phyloP scores from a whole-genome alignment of 805 yeast genomes.

The Barnettozyma sucrosica region DNA sequence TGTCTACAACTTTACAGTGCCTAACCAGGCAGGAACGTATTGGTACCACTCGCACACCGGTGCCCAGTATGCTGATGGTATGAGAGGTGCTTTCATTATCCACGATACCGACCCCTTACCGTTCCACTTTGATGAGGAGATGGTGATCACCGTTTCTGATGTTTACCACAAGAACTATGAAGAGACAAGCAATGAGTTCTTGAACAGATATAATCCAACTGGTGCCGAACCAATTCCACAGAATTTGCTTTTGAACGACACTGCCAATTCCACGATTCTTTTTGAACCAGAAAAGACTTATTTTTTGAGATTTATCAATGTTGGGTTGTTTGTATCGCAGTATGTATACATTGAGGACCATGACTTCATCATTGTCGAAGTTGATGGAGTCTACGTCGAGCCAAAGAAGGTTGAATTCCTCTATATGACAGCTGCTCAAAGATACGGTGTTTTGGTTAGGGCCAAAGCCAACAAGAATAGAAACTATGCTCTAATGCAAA shows the following conservation, averaged over 20 bases:
- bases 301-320: constrained; percentile 55
- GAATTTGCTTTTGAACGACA: constrained; percentile 57
- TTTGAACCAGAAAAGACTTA: constrained; percentile 60
- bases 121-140: constrained; percentile 59
- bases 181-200: constrained; percentile 41
- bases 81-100: constrained; percentile 61
- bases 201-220: constrained; percentile 68
- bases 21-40: constrained; percentile 65
- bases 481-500: constrained; percentile 58
- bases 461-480: constrained; percentile 41
- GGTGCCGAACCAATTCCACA: constrained; percentile 84
- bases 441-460: constrained; percentile 63
- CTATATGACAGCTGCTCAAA: constrained; percentile 74
- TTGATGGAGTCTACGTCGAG: constrained; percentile 59
- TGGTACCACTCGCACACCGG: constrained; percentile 85
- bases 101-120: constrained; percentile 47
- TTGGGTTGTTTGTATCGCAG: constrained; percentile 73
- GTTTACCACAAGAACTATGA: constrained; percentile 54
- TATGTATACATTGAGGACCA: constrained; percentile 65
- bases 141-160: constrained; percentile 51
- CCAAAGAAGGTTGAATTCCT: constrained; percentile 50
- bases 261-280: constrained; percentile 47
- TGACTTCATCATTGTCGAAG: constrained; percentile 63
- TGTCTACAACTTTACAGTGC: constrained; percentile 65
- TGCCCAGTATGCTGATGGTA: constrained; percentile 72